Evolutionary conservation across 495 filamentous ascomycete genomes (phyloP).

Genomic region (Tuber aestivum): DNA sequence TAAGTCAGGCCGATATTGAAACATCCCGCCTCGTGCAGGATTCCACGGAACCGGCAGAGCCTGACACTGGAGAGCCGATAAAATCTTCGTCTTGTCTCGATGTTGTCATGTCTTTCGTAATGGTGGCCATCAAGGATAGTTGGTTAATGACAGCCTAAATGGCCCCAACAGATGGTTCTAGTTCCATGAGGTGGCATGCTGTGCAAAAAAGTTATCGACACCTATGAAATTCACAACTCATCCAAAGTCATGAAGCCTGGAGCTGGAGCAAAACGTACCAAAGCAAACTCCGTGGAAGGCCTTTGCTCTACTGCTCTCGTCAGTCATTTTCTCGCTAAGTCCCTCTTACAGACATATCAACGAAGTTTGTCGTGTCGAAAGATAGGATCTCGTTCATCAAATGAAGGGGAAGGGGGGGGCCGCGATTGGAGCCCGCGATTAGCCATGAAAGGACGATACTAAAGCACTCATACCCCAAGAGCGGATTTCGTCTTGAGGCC

Average conservation of each 20-base stretch:
- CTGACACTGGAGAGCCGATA: background rate
- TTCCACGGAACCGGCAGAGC: background rate
- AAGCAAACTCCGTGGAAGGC: background rate
- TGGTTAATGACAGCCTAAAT: background rate
- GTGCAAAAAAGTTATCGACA: background rate
- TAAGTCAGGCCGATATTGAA: background rate
- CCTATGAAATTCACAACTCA: background rate
- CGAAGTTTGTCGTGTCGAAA: background rate
- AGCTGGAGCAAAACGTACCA: background rate
- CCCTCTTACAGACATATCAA: background rate
- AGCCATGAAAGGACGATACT: background rate
- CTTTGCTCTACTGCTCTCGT: background rate
- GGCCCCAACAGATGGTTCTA: background rate
- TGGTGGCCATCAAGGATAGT: background rate
- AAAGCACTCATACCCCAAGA: background rate
- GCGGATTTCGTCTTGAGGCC: background rate
- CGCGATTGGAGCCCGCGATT: background rate
- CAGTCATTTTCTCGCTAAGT: background rate
- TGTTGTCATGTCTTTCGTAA: background rate
- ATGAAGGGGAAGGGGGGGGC: background rate
- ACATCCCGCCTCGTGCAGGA: background rate
- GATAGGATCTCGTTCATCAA: background rate
- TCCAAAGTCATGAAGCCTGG: background rate
- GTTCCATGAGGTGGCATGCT: background rate
- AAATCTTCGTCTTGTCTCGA: background rate